Evolutionary conservation across 352 stramenopile species (phyloP), one percentile per base, ranked within the genome.

Genomic region (Elongisporangium undulatum): DNA sequence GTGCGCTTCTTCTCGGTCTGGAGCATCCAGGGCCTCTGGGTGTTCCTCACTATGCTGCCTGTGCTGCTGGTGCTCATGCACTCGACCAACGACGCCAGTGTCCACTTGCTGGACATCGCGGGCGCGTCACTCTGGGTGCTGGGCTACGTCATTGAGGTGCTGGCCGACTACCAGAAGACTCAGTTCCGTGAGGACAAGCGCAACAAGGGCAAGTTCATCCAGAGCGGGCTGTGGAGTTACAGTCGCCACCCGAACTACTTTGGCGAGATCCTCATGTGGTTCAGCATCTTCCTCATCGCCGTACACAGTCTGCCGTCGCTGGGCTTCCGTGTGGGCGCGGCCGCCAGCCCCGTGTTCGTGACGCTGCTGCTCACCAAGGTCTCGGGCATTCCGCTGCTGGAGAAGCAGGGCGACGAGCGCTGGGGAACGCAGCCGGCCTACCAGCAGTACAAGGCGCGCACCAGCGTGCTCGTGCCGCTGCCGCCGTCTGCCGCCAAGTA

Each of bases 161-260:
- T 76, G 6, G 86, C 87, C 0, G 87, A 96, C 68, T 72, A 71
- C 26, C 87, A 96, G 68, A 96, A 96, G 79, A 88, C 71, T 19
- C 68, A 75, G 61, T 96, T 95, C 68, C 79, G 79, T 17, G 69
- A 58, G 21, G 73, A 91, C 59, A 26, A 69, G 41, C 50, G 59
- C 57, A 93, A 94, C 61, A 80, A 92, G 59, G 75, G 71, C 54
- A 75, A 85, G 62, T 96, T 95, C 61, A 96, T 96, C 54, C 74
- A 75, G 23, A 70, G 60, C 6, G 90, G 90, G 0, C 68, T 97
- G 7, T 97, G 91, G 91, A 58, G 63, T 58, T 96, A 92, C 62
- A 96, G 78, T 56, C 86, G 93, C 41, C 94, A 98, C 80, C 94
- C 92, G 0, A 98, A 98, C 62, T 98, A 98, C 66, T 87, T 85